Evolutionary conservation across 2,329 filamentous ascomycete genomes (phyloP), one percentile per base, ranked within the genome.

Genomic region (Phyllosticta citriasiana): DNA sequence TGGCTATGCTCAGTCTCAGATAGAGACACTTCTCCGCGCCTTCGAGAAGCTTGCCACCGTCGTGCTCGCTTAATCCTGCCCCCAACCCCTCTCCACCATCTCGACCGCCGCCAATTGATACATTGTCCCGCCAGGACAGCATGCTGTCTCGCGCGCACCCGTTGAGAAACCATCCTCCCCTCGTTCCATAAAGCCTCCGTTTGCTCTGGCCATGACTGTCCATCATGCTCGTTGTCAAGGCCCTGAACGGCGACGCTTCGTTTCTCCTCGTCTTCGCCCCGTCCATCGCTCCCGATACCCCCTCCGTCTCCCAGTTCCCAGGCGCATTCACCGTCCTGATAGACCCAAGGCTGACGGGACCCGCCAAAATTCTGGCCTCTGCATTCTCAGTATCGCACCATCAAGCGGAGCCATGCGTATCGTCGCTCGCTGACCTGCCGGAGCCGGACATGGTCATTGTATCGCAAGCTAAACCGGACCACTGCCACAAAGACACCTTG

Each of bases 401-500:
- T 64, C 83, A 77, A 53, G 71, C 78, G 19, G 76, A 77, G 26
- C 76, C 84, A 54, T 84, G 81, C 65, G 79, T 89, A 62, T 74
- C 78, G 0, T 84, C 84, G 19, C 74, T 86, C 19, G 73, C 74
- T 22, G 78, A 84, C 33, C 73, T 86, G 14, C 73, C 77, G 2
- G 71, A 74, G 55, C 80, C 82, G 3, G 81, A 86, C 65, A 65
- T 85, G 16, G 78, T 86, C 33, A 71, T 86, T 56, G 78, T 86
- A 62, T 84, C 81, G 5, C 83, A 86, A 66, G 79, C 80, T 66
- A 85, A 85, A 68, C 82, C 82, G 16, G 87, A 89, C 67, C 87
- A 89, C 68, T 89, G 87, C 71, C 84, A 90, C 68, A 81, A 86
- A 72, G 79, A 82, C 40, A 89, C 88, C 0, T 77, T 91, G 14